phyloP scores from a whole-genome alignment of 202 grass and related monocot genomes.

The Bolboschoenoplectus hybrid region DNA sequence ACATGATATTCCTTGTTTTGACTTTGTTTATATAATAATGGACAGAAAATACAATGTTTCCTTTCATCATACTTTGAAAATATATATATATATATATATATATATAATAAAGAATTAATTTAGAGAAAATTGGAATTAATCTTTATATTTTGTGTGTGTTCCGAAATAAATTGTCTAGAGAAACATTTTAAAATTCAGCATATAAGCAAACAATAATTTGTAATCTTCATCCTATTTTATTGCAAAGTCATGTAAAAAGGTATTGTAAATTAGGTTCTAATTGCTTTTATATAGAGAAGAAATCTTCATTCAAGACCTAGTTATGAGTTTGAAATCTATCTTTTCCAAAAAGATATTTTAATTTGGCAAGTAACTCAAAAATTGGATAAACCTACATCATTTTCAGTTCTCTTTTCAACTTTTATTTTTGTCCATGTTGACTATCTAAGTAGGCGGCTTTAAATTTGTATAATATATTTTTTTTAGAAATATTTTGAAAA shows the following conservation, averaged over 20 bases:
- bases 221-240: background rate
- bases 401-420: slow-evolving; percentile 16
- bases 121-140: background rate
- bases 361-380: slow-evolving; percentile 7
- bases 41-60: background rate
- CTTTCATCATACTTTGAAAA: background rate
- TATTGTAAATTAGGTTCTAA: background rate
- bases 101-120: background rate
- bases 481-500: too few species aligned
- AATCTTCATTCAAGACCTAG: slow-evolving; percentile 11
- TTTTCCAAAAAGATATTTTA: slow-evolving; percentile 24
- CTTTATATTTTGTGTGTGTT: background rate
- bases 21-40: background rate
- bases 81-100: background rate
- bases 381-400: slow-evolving; percentile 22
- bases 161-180: background rate
- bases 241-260: background rate
- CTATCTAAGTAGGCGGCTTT: background rate
- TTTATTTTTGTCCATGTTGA: background rate
- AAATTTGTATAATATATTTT: background rate
- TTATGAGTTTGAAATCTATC: background rate
- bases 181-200: slow-evolving; percentile 3
- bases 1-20: background rate
- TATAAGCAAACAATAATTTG: slow-evolving; percentile 17
- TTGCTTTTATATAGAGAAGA: background rate